A percentile compares a stretch with the other conserved stretches of the same genome.
phyloP scores from a whole-genome alignment of 257 asterid genomes.

The Vinca minor region DNA sequence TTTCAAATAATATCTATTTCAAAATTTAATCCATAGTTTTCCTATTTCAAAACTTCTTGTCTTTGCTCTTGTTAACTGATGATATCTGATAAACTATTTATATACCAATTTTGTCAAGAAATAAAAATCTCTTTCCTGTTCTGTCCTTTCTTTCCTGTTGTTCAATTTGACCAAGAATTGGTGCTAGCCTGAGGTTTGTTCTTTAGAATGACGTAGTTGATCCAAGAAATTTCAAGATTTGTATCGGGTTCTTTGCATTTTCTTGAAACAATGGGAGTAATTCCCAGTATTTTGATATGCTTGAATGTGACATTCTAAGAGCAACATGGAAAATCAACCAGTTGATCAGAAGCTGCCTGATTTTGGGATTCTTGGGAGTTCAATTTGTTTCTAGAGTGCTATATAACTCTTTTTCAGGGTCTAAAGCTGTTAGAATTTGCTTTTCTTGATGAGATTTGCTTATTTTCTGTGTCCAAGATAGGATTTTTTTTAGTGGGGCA shows the following conservation, averaged over 20 bases:
- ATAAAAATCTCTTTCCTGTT: too few relatives aligned
- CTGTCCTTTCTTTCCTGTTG: too few relatives aligned
- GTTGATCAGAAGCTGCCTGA: constrained; percentile 1
- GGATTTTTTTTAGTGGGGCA: neutral
- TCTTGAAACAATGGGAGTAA: constrained; percentile 4
- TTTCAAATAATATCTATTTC: too few relatives aligned
- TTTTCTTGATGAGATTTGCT: constrained; percentile 6
- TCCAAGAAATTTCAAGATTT: too few relatives aligned
- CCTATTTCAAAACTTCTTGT: too few relatives aligned
- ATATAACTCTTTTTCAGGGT: neutral
- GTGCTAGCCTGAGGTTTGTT: too few relatives aligned
- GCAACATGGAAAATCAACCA: constrained; percentile 1
- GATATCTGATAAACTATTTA: too few relatives aligned
- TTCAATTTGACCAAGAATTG: too few relatives aligned
- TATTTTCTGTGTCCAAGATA: constrained; percentile 1
- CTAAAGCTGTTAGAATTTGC: neutral
- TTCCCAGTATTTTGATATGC: neutral
- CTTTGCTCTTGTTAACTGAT: too few relatives aligned
- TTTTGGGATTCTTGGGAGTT: neutral
- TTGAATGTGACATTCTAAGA: neutral
- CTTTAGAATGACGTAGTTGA: too few relatives aligned
- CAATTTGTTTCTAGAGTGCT: neutral
- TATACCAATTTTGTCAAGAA: too few relatives aligned
- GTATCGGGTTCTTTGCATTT: neutral
- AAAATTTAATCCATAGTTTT: too few relatives aligned